phyloP scores from a whole-genome alignment of 306 rosid species.

The Rosa multiflora region DNA sequence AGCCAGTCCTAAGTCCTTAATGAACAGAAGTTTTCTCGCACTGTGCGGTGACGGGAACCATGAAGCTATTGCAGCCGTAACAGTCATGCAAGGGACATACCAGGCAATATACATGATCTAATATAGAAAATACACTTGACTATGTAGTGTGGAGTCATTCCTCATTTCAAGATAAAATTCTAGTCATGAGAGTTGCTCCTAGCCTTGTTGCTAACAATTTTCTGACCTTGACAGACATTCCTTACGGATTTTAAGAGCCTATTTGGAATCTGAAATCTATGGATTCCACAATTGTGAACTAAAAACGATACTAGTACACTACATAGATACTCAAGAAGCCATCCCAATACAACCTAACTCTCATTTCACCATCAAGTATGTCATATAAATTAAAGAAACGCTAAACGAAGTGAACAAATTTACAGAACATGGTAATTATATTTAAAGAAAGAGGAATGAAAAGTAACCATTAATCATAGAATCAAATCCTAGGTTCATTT shows the following conservation, averaged over 20 bases:
- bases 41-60: not conserved
- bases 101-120: not conserved
- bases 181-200: not conserved
- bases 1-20: not conserved
- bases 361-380: not conserved
- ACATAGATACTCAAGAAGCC: not conserved
- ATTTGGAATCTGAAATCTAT: not conserved
- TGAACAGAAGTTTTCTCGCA: not conserved
- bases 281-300: not conserved
- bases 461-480: not conserved
- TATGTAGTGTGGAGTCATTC: not conserved
- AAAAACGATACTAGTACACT: not conserved
- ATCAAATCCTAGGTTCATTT: conserved; percentile 23
- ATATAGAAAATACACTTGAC: not conserved
- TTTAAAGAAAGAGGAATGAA: not conserved
- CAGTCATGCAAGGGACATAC: not conserved
- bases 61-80: not conserved
- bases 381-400: not conserved
- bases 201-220: not conserved
- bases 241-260: not conserved
- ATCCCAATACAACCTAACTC: not conserved
- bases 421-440: not conserved
- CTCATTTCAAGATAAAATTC: not conserved
- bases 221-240: not conserved
- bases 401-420: not conserved